These are phyloP conservation scores for Strigomonas galati DNA, from an alignment of 208 protist genomes.

Conservation along the genomic window DNA sequence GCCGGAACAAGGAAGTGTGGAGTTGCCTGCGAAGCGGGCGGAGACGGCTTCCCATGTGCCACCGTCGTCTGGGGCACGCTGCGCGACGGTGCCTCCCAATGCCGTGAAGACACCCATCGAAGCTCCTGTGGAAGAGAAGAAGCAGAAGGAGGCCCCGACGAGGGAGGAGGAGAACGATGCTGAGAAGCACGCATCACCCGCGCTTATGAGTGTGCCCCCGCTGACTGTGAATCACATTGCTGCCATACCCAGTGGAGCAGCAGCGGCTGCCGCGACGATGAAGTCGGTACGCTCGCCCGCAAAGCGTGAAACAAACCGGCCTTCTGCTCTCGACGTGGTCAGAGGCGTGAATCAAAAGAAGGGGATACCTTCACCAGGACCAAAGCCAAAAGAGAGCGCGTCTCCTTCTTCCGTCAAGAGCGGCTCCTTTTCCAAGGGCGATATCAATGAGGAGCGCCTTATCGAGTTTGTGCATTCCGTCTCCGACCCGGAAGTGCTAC, in stretches of 20 bases:
- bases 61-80: neutral
- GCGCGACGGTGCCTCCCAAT: neutral
- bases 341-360: too few relatives aligned
- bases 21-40: neutral
- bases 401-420: neutral
- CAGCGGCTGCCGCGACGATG: too few relatives aligned
- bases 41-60: neutral
- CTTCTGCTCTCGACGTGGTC: too few relatives aligned
- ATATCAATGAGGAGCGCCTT: constrained; percentile 19
- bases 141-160: neutral
- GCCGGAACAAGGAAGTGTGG: neutral
- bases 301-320: too few relatives aligned
- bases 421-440: neutral
- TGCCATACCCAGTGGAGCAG: too few relatives aligned
- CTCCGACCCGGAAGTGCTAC: constrained; percentile 41
- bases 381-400: too few relatives aligned
- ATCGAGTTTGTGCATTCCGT: constrained; percentile 30
- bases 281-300: too few relatives aligned
- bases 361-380: too few relatives aligned
- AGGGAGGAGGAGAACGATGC: neutral
- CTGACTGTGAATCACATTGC: too few relatives aligned
- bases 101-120: too few relatives aligned
- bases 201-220: too few relatives aligned
- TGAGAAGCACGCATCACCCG: too few relatives aligned
- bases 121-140: neutral